Conservation (phyloP, 345 rosid genomes). For the Lepidium africanum region DNA sequence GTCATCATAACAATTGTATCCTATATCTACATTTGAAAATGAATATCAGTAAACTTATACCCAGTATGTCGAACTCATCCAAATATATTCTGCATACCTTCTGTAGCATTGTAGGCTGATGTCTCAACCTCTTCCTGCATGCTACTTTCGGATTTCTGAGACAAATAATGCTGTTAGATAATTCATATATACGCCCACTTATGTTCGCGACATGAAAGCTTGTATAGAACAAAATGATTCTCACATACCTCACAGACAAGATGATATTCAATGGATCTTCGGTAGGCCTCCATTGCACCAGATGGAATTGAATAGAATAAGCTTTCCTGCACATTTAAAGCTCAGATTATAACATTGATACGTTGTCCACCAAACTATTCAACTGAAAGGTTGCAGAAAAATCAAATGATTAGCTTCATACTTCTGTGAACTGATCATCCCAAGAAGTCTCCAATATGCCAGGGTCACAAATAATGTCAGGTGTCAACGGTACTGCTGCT, state of each 20-base stretch:
- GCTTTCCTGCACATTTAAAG: conserved; percentile 65
- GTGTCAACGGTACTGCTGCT: conserved; percentile 54
- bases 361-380: neutral
- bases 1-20: conserved; percentile 62
- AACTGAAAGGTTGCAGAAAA: conserved; percentile 9
- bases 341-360: neutral
- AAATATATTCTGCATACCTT: conserved; percentile 47
- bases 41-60: neutral
- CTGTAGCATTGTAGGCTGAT: conserved; percentile 48
- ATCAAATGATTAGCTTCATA: conserved; percentile 29
- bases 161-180: conserved; percentile 8
- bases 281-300: conserved; percentile 71
- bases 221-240: neutral
- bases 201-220: neutral
- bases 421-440: conserved; percentile 77
- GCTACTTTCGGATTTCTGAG: conserved; percentile 65
- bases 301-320: conserved; percentile 76
- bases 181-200: neutral
- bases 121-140: conserved; percentile 83
- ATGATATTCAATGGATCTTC: conserved; percentile 73
- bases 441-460: conserved; percentile 48
- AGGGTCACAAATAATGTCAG: conserved; percentile 50
- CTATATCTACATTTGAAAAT: conserved; percentile 43
- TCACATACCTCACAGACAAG: conserved; percentile 27
- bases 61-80: conserved; percentile 6